A percentile compares a stretch with the other conserved stretches of the same genome.
Evolutionary conservation across 768 basidiomycete genomes (phyloP).

Genomic region (Dictyophora rubrovolvata): DNA sequence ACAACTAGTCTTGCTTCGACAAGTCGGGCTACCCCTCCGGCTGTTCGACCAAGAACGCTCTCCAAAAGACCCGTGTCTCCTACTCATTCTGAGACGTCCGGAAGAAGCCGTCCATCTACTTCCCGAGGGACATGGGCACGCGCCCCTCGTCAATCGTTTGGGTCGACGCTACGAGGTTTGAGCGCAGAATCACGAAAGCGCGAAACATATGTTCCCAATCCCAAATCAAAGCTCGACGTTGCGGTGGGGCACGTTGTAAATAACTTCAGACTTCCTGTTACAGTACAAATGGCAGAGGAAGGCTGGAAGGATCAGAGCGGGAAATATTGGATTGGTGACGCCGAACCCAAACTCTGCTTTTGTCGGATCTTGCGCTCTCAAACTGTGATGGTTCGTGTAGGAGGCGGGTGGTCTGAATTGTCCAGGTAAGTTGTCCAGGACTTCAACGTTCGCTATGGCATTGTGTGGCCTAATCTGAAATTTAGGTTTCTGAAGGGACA

Average conservation of each 20-base stretch:
- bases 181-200: conserved; percentile 25
- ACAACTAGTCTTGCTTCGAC: conserved; percentile 52
- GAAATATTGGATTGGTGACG: conserved; percentile 93
- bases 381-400: conserved; percentile 93
- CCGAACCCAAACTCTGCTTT: conserved; percentile 83
- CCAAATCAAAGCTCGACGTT: conserved; percentile 85
- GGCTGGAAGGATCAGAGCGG: conserved; percentile 91
- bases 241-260: conserved; percentile 91
- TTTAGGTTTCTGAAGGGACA: conserved; percentile 77
- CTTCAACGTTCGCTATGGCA: neutral
- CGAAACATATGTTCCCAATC: conserved; percentile 75
- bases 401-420: conserved; percentile 89
- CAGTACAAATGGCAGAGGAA: conserved; percentile 68
- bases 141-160: conserved; percentile 54
- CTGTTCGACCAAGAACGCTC: conserved; percentile 21
- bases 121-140: conserved; percentile 53
- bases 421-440: conserved; percentile 53
- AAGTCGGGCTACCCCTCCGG: conserved; percentile 22
- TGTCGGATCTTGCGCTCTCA: conserved; percentile 85
- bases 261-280: conserved; percentile 74
- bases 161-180: conserved; percentile 29
- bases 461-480: conserved; percentile 6
- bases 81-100: conserved; percentile 49
- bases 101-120: conserved; percentile 27
- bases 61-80: conserved; percentile 22